Evolutionary conservation across 2,329 filamentous ascomycete species (phyloP).

Genomic region (Penicillium sp.): DNA sequence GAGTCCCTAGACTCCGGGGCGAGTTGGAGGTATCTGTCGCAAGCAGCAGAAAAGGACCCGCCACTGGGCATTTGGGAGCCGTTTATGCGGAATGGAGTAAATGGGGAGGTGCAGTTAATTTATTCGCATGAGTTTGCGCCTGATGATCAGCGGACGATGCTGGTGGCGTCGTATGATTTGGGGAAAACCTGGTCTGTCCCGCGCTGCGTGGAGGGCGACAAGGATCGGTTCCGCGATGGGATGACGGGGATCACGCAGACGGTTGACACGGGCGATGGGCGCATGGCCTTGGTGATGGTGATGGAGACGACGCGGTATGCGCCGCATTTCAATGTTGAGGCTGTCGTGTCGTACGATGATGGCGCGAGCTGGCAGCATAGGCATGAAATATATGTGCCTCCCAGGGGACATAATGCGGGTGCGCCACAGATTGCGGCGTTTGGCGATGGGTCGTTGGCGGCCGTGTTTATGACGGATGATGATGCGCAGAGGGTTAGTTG

Average conservation of each 20-base stretch:
- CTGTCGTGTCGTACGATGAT: conserved; percentile 44
- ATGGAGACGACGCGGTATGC: conserved; percentile 44
- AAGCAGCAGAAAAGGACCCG: conserved; percentile 41
- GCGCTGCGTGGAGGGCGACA: conserved; percentile 37
- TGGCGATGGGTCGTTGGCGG: conserved; percentile 37
- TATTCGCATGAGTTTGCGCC: conserved; percentile 46
- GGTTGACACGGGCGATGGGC: conserved; percentile 28
- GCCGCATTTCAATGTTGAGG: conserved; percentile 41
- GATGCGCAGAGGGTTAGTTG: conserved; percentile 34
- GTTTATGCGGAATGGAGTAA: conserved; percentile 42
- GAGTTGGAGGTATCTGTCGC: conserved; percentile 42
- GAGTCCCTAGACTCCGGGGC: conserved; percentile 43
- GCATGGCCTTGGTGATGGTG: conserved; percentile 39
- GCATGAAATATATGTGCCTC: conserved; percentile 40
- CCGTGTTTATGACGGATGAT: conserved; percentile 49
- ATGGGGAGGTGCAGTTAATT: conserved; percentile 42
- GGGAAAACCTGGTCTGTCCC: conserved; percentile 44
- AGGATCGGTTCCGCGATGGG: conserved; percentile 39
- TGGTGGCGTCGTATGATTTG: conserved; percentile 42
- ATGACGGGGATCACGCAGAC: conserved; percentile 44
- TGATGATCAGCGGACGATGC: conserved; percentile 49
- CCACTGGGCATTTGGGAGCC: conserved; percentile 48
- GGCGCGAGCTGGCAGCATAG: conserved; percentile 39
- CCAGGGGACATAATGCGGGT: conserved; percentile 40
- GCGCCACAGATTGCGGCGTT: conserved; percentile 45